These are phyloP conservation scores for Mortierella sp. DNA, from an alignment of 371 early-diverging fungal species.

Conservation along the genomic window DNA sequence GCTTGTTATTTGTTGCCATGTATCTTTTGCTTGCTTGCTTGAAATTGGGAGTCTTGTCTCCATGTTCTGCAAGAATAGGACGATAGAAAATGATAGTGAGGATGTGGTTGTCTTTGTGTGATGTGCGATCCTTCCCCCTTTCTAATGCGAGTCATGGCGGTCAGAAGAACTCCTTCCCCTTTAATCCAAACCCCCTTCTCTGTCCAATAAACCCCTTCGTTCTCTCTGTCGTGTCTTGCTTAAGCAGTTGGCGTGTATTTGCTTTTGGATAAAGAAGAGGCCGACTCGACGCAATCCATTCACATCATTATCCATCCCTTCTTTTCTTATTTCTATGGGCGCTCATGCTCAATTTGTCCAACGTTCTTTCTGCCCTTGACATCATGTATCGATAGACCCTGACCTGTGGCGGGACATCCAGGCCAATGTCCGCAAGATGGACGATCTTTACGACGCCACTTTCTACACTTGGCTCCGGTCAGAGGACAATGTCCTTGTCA, in stretches of 20 bases:
- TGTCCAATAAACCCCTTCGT: background rate
- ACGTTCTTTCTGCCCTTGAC: background rate
- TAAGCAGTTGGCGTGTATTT: background rate
- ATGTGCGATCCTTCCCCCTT: background rate
- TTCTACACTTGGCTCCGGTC: constrained; percentile 81
- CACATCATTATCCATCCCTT: background rate
- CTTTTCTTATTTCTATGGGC: too few species aligned
- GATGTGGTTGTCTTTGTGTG: constrained; percentile 1
- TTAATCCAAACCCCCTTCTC: background rate
- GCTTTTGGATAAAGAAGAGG: background rate
- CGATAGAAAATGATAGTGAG: background rate
- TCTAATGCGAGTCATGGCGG: background rate
- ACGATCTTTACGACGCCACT: constrained; percentile 77
- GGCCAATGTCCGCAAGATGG: constrained; percentile 77
- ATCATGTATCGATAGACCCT: constrained; percentile 25
- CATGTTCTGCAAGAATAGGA: background rate
- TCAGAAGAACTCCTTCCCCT: background rate
- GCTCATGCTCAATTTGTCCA: background rate
- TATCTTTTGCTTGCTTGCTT: too few species aligned
- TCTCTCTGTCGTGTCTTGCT: background rate
- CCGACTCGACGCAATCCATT: too few species aligned
- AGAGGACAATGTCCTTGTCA: constrained; percentile 81
- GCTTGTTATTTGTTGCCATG: background rate
- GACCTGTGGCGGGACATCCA: constrained; percentile 75
- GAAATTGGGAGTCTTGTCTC: too few species aligned